Conservation (phyloP, 2,329 filamentous ascomycete genomes). For the Cladosporium sp. region DNA sequence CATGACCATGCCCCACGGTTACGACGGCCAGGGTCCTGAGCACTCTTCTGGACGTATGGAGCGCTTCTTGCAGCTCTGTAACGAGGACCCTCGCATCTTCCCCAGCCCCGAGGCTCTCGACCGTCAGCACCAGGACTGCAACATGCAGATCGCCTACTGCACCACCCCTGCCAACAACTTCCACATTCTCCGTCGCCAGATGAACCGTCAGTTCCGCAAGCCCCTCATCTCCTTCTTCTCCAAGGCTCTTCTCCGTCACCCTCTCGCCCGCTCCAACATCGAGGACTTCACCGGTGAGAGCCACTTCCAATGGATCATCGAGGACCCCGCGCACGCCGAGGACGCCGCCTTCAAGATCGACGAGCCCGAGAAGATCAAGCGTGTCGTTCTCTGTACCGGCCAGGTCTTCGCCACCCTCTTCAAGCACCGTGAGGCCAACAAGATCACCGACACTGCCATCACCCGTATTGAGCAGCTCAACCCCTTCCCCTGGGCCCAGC, state of each 20-base stretch:
- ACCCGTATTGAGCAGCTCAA: constrained; percentile 97
- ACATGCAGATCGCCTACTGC: constrained; percentile 98
- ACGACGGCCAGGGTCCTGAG: constrained; percentile 96
- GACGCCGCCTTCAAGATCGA: constrained; percentile 65
- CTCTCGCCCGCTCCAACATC: constrained; percentile 82
- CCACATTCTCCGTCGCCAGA: constrained; percentile 93
- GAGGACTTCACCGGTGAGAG: constrained; percentile 90
- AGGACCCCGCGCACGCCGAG: constrained; percentile 79
- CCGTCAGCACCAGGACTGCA: constrained; percentile 98
- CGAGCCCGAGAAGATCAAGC: constrained; percentile 82
- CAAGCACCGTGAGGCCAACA: constrained; percentile 87
- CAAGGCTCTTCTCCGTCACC: constrained; percentile 93
- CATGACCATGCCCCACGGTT: constrained; percentile 94
- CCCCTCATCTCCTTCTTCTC: constrained; percentile 98
- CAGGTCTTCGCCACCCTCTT: constrained; percentile 89
- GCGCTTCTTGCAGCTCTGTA: constrained; percentile 94
- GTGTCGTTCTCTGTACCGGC: constrained; percentile 90
- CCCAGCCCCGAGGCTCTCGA: constrained; percentile 85
- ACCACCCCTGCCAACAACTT: constrained; percentile 96
- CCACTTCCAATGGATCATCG: constrained; percentile 96
- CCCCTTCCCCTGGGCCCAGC: constrained; percentile 97
- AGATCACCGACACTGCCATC: constrained; percentile 87
- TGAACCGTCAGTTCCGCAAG: constrained; percentile 99
- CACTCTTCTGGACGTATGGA: constrained; percentile 97
- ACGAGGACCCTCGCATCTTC: constrained; percentile 94